Evolutionary conservation across 768 basidiomycete species (phyloP), one percentile per base, ranked within the genome.

Genomic region (Tylopilus intermedius): DNA sequence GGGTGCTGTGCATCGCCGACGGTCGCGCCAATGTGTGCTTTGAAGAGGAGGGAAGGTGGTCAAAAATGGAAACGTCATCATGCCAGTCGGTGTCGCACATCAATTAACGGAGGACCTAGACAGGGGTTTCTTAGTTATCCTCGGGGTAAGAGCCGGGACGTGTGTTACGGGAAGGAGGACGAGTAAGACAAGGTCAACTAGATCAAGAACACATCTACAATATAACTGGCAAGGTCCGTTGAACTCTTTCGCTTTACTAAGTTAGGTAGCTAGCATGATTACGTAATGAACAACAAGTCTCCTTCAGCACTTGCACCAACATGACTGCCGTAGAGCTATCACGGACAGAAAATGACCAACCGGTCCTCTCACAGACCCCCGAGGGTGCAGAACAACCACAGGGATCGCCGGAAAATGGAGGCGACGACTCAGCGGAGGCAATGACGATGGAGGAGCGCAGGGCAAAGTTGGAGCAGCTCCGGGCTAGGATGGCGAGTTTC

Each of bases 391-490:
- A 67, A n/a, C 66, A 67, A 43, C 29, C 42, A 58, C 57, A 26
- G 1, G 57, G 56, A 44, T 24, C 42, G 58, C 57, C 29, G 1
- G 57, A 58, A 46, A 57, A 51, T 58, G 59, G 57, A 35, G 60
- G 54, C 48, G 48, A 59, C 47, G 52, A 52, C 24, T 42, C 60
- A 5, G 40, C 56, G 48, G 57, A 56, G 9, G 37, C 52, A 22
- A 24, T 76, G 63, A 79, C 81, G 0, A 76, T 88, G 77, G 84
- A 86, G 50, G 88, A 88, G 59, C 74, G 91, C 52, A 83, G 83
- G 67, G 81, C 79, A 18, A 94, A 88, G 73, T 70, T 94, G 69
- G 85, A 84, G 26, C 75, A 83, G 59, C 75, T 96, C 39, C 75
- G 90, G 56, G 78, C 80, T 67, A 84, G 82, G 64, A 90, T 93